Evolutionary conservation across 2,329 filamentous ascomycete species (phyloP).

Genomic region (Juglanconis juglandina): DNA sequence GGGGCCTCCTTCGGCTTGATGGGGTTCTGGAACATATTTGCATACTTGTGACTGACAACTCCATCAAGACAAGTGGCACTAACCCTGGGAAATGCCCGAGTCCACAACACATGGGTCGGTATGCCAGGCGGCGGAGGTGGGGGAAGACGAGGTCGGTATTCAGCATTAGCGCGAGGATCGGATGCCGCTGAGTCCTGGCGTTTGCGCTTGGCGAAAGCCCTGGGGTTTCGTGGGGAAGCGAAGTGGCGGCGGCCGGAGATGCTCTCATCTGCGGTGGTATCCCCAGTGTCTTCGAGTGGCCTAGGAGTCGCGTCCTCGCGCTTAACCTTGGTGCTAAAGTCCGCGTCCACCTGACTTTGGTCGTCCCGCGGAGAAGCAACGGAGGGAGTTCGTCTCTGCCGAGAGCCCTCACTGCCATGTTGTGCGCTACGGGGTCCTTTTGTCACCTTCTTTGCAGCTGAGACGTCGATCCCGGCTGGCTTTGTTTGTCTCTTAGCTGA

Average conservation of each 20-base stretch:
- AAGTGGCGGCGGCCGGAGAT: slow-evolving; percentile 36
- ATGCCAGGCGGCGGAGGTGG: slow-evolving; percentile 26
- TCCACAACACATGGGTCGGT: slow-evolving; percentile 69
- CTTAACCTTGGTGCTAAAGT: slow-evolving; percentile 47
- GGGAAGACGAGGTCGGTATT: slow-evolving; percentile 6
- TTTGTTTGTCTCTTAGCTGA: slow-evolving; percentile 35
- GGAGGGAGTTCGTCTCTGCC: slow-evolving; percentile 14
- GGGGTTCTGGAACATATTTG: slow-evolving; percentile 74
- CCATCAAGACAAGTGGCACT: slow-evolving; percentile 71
- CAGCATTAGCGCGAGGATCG: slow-evolving; percentile 11
- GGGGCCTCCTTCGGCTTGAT: slow-evolving; percentile 73
- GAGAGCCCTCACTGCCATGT: slow-evolving; percentile 28
- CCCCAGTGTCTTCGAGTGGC: slow-evolving; percentile 51
- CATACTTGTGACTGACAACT: slow-evolving; percentile 72
- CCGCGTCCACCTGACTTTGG: slow-evolving; percentile 40
- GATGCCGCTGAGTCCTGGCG: slow-evolving; percentile 47
- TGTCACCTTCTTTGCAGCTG: slow-evolving; percentile 18
- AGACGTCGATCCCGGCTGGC: slow-evolving; percentile 24
- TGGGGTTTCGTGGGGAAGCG: slow-evolving; percentile 35
- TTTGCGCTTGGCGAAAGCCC: slow-evolving; percentile 49
- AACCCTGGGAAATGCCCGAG: slow-evolving; percentile 71
- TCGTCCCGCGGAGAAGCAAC: slow-evolving; percentile 12
- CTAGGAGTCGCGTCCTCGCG: slow-evolving; percentile 56
- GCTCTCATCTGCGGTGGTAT: slow-evolving; percentile 55
- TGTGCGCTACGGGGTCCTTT: slow-evolving; percentile 31